phyloP scores from a whole-genome alignment of 805 yeast genomes.

The Candida oleophila region DNA sequence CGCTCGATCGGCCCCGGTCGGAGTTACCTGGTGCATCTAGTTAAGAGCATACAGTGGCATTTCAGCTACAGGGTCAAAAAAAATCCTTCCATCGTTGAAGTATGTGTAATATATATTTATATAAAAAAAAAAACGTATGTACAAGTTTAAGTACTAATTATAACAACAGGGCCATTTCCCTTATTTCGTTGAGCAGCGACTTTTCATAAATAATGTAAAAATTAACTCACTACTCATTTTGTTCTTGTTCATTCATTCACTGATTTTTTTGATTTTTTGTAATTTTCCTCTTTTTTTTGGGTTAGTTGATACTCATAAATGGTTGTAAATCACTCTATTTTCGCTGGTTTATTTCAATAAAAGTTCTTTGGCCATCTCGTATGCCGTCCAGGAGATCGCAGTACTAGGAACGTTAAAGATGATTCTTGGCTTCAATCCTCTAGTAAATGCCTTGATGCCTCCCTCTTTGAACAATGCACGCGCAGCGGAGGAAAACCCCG shows the following conservation, averaged over 20 bases:
- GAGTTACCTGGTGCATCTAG: too few relatives aligned
- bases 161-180: not conserved
- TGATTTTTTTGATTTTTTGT: not conserved
- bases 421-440: conserved; percentile 89
- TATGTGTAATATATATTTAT: not conserved
- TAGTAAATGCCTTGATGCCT: conserved; percentile 66
- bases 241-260: not conserved
- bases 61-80: too few relatives aligned
- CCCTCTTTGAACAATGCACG: conserved; percentile 58
- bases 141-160: not conserved
- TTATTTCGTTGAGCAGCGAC: not conserved
- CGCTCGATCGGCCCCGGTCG: not conserved
- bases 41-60: too few relatives aligned
- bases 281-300: not conserved
- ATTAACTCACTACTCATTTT: not conserved
- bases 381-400: conserved; percentile 96
- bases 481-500: conserved; percentile 72
- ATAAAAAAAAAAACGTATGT: not conserved
- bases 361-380: conserved; percentile 91
- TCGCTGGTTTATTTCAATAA: conserved; percentile 29
- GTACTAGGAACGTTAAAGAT: conserved; percentile 93
- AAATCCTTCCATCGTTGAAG: too few relatives aligned
- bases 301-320: too few relatives aligned
- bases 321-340: not conserved
- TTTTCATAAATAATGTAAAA: not conserved